Conservation (phyloP, 495 filamentous ascomycete species). For the Neurospora tetraspora region DNA sequence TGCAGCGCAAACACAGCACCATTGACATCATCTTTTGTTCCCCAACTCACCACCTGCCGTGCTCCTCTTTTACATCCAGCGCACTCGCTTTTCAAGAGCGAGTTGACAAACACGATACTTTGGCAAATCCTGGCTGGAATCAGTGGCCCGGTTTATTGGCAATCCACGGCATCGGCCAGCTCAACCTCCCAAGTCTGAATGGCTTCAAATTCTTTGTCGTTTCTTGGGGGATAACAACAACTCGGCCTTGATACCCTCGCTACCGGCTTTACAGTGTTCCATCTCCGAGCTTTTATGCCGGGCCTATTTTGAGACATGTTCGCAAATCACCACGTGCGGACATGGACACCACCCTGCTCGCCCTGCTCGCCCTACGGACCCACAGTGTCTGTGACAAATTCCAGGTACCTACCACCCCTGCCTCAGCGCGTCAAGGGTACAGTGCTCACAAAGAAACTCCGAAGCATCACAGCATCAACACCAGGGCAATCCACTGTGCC, state of each 20-base stretch:
- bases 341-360: not conserved
- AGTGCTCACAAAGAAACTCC: not conserved
- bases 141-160: not conserved
- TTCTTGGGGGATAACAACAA: not conserved
- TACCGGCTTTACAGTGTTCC: not conserved
- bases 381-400: not conserved
- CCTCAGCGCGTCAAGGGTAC: not conserved
- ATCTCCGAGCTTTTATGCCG: not conserved
- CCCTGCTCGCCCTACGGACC: not conserved
- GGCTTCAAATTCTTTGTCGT: no score
- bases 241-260: not conserved
- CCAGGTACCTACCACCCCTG: not conserved
- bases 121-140: not conserved
- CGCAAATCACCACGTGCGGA: not conserved
- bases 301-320: not conserved
- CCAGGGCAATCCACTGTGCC: not conserved
- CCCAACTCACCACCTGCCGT: not conserved
- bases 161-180: no score
- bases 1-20: not conserved
- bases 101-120: not conserved
- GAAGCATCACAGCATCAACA: not conserved
- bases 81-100: no score
- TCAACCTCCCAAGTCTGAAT: not conserved
- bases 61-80: no score
- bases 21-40: not conserved